Base-by-base conservation (phyloP, 441 rosid genomes). In the Manihot esculenta region DNA sequence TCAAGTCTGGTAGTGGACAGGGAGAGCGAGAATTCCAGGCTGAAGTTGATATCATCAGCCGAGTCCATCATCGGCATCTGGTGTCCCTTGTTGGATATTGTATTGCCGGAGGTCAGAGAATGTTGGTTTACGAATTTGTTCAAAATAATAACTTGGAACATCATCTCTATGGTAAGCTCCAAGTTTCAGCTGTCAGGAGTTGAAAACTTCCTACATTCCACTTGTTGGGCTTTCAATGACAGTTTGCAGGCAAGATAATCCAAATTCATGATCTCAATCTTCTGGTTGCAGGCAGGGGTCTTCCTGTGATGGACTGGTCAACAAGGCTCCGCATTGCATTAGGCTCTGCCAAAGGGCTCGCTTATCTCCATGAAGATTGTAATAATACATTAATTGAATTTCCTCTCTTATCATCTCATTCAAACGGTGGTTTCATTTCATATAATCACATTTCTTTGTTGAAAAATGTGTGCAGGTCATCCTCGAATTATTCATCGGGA, bases 331-430 rank as follows among this genome's bases (percentile, higher is more conserved):
- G 86, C 10, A 92, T 94, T 62, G 99, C 97, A 0, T 64, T 88
- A 69, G 99, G 98, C 21, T 83, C 99, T 64, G 98, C 98, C 7
- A 94, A 83, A 77, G 99, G 99, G 45, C 96, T 94, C 44, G 98
- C 99, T 66, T 94, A 94, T 58, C 94, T 94, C 64, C 99, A 94
- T 50, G 99, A 94, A 85, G 99, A 94, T 74, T 94, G 98, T 92
- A 38, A 38, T 38, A 81, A 82, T 89, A 12, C 59, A 62, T 49
- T 17, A 5, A 38, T 38, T 38, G 9, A 8, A 8, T 38, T 8
- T 1, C 42, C 8, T 38, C 7, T 38, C 42, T 38, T 38, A 38
- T 38, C 42, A 9, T 38, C 42, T 38, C n/a, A n/a, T n/a, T n/a
- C 42, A 38, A 38, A 38, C 9, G 42, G 7, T n/a, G 42, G 42